phyloP scores from a whole-genome alignment of 805 yeast species.

The Wickerhamiella sorbophila region DNA sequence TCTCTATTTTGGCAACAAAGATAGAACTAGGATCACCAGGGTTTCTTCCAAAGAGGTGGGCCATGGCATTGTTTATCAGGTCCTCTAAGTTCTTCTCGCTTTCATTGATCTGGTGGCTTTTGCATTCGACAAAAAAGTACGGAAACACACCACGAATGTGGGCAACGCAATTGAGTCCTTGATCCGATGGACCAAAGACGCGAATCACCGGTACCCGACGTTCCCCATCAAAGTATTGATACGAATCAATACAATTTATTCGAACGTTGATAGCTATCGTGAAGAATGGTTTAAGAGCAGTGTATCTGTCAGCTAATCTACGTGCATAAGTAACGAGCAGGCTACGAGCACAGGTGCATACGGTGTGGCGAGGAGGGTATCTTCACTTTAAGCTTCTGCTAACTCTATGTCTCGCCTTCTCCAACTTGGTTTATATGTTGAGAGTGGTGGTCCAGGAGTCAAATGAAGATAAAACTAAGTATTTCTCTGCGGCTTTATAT shows the following conservation, averaged over 20 bases:
- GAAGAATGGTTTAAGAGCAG: too few species aligned
- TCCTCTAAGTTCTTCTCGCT: slow-evolving; percentile 11
- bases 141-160: slow-evolving; percentile 83
- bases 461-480: too few species aligned
- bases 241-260: slow-evolving; percentile 22
- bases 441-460: too few species aligned
- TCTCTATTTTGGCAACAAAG: slow-evolving; percentile 23
- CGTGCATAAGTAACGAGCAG: too few species aligned
- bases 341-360: too few species aligned
- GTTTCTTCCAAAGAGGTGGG: slow-evolving; percentile 17
- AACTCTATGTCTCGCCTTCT: too few species aligned
- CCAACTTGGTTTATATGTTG: too few species aligned
- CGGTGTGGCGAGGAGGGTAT: too few species aligned
- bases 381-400: too few species aligned
- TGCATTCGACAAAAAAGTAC: slow-evolving; percentile 46
- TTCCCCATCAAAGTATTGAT: slow-evolving; percentile 12
- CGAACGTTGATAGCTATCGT: slow-evolving; percentile 18
- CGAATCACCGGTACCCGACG: slow-evolving; percentile 54
- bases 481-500: too few species aligned
- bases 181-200: slow-evolving; percentile 54
- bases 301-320: too few species aligned
- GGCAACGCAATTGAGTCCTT: slow-evolving; percentile 44
- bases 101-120: slow-evolving; percentile 1
- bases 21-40: slow-evolving; percentile 5
- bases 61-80: slow-evolving; percentile 21